phyloP scores from a whole-genome alignment of 805 yeast species.

The Suhomyces sp. region DNA sequence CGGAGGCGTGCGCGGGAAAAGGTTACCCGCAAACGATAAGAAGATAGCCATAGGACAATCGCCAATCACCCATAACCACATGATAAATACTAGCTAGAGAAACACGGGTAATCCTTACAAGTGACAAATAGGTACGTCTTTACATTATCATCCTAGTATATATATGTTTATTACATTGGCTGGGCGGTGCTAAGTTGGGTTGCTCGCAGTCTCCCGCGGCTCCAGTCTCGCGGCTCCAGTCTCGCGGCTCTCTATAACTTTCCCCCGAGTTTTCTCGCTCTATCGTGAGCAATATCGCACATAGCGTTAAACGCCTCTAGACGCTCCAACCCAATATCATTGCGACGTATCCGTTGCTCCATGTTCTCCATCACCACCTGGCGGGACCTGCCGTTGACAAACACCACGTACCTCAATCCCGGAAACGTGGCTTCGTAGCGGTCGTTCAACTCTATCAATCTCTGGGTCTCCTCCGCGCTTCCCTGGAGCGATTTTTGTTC shows the following conservation, averaged over 20 bases:
- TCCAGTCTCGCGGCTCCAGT: too few relatives aligned
- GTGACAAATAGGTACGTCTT: too few relatives aligned
- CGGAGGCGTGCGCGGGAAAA: background rate
- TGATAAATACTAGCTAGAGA: too few relatives aligned
- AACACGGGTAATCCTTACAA: too few relatives aligned
- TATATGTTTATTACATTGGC: too few relatives aligned
- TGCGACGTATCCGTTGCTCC: conserved; percentile 43
- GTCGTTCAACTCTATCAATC: conserved; percentile 52
- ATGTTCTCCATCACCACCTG: conserved; percentile 48
- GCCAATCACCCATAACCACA: too few relatives aligned
- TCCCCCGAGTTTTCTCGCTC: conserved; percentile 51
- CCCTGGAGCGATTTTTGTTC: conserved; percentile 69
- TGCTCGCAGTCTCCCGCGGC: background rate
- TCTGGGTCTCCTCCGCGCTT: conserved; percentile 46
- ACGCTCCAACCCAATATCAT: conserved; percentile 55
- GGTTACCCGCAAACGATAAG: conserved; percentile 1
- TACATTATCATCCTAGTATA: too few relatives aligned
- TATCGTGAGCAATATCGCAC: conserved; percentile 87
- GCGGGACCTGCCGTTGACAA: conserved; percentile 81
- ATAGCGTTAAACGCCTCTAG: conserved; percentile 74
- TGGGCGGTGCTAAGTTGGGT: too few relatives aligned
- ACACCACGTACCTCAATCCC: conserved; percentile 79
- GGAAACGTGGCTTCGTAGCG: conserved; percentile 60
- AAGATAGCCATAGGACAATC: background rate
- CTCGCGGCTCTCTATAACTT: background rate